Evolutionary conservation across 1,139 yeast species (phyloP).

Genomic region (Oligophagozyma castellii): DNA sequence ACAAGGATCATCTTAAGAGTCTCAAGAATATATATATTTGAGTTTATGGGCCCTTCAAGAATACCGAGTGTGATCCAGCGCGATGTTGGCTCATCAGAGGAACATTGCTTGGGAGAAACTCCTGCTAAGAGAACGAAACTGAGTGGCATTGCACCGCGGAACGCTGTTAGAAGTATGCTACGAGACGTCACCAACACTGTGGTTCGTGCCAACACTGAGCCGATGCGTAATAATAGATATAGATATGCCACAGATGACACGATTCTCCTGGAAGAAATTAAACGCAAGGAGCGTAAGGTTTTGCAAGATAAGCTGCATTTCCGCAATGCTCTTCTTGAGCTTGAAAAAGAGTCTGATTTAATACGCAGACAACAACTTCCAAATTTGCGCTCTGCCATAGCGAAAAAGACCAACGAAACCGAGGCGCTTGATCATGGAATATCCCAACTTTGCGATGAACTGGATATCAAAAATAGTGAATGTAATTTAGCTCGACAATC

Average conservation of each 20-base stretch:
- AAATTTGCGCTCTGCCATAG: slow-evolving; percentile 7
- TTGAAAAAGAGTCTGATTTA: slow-evolving; percentile 13
- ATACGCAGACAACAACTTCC: slow-evolving; percentile 11
- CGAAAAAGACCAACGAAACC: slow-evolving; percentile 5
- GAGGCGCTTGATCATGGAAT: slow-evolving; percentile 8
- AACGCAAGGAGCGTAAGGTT: slow-evolving; percentile 14
- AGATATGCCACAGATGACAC: slow-evolving; percentile 7
- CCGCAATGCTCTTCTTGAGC: slow-evolving; percentile 14
- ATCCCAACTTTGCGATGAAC: slow-evolving; percentile 6
- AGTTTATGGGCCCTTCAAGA: no score
- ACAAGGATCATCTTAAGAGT: no score
- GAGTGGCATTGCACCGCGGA: no score
- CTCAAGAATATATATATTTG: no score
- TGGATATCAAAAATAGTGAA: slow-evolving; percentile 8
- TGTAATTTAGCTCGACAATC: slow-evolving; percentile 8
- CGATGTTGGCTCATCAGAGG: no score
- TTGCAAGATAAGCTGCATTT: slow-evolving; percentile 17
- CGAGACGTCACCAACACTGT: slow-evolving; percentile 6
- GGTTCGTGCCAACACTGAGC: slow-evolving; percentile 1
- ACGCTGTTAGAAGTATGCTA: slow-evolving; percentile 2
- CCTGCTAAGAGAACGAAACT: no score
- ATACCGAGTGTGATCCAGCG: no score
- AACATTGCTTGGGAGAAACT: no score
- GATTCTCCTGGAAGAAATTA: slow-evolving; percentile 8
- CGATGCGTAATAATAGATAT: background rate